Evolutionary conservation across 768 basidiomycete genomes (phyloP).

Genomic region (Suillus subaureus): DNA sequence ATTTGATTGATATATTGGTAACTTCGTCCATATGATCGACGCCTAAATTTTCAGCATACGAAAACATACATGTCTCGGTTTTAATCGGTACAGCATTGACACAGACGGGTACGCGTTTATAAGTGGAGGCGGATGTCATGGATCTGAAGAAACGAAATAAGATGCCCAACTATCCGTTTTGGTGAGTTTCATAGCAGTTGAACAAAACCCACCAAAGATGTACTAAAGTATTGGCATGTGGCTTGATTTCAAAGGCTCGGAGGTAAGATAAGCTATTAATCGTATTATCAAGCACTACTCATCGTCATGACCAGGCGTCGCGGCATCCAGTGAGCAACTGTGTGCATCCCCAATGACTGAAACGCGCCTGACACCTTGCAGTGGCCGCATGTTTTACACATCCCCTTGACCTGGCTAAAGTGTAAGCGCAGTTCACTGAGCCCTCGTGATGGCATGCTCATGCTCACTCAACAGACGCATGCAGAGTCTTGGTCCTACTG

Average conservation of each 20-base stretch:
- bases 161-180: constrained; percentile 35
- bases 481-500: constrained; percentile 65
- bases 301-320: constrained; percentile 46
- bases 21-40: background rate
- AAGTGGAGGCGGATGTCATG: constrained; percentile 17
- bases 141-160: constrained; percentile 15
- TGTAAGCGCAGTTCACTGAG: constrained; percentile 45
- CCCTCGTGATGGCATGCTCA: constrained; percentile 8
- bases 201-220: background rate
- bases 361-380: constrained; percentile 28
- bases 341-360: background rate
- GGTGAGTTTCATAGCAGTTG: constrained; percentile 22
- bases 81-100: background rate
- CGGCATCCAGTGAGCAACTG: constrained; percentile 58
- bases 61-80: constrained; percentile 1
- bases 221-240: constrained; percentile 6
- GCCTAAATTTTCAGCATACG: background rate
- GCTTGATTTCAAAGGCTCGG: constrained; percentile 50
- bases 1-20: background rate
- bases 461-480: constrained; percentile 56
- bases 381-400: constrained; percentile 85
- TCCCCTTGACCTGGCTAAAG: constrained; percentile 85
- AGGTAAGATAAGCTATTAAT: constrained; percentile 40
- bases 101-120: constrained; percentile 14
- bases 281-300: constrained; percentile 10